Evolutionary conservation across 1,284 basidiomycete genomes (phyloP).

Genomic region (Apiotrichum veenhuisii): DNA sequence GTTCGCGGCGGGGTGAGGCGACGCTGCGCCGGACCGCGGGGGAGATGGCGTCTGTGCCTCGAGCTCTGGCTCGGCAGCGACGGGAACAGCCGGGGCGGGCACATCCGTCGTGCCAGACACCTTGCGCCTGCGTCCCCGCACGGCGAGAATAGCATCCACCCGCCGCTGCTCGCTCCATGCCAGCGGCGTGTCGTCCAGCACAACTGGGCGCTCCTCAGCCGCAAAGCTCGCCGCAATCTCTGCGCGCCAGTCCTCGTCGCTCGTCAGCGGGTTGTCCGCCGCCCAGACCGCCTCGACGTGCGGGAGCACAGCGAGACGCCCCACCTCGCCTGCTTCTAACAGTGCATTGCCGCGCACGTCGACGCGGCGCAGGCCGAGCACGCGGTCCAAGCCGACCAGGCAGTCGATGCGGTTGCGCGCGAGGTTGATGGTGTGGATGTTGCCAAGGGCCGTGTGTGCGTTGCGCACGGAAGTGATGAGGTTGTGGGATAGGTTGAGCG

Average conservation of each 20-base stretch:
- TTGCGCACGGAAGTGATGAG: conserved; percentile 93
- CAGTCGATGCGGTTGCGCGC: conserved; percentile 84
- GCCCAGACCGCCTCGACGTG: conserved; percentile 73
- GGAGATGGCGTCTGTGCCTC: not conserved
- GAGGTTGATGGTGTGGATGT: conserved; percentile 70
- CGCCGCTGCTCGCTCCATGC: conserved; percentile 63
- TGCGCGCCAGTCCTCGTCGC: conserved; percentile 62
- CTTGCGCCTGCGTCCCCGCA: not conserved
- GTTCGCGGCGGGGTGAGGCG: not conserved
- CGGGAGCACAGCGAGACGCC: conserved; percentile 73
- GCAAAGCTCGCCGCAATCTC: conserved; percentile 77
- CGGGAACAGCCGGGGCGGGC: not conserved
- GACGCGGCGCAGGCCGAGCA: conserved; percentile 73
- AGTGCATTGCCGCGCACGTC: conserved; percentile 82
- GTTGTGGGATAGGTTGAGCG: conserved; percentile 88
- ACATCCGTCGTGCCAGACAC: not conserved
- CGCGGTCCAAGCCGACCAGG: conserved; percentile 85
- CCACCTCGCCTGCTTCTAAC: conserved; percentile 78
- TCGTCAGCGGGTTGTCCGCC: conserved; percentile 62
- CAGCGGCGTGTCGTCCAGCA: conserved; percentile 69
- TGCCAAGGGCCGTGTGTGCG: conserved; percentile 76
- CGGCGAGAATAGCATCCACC: conserved; percentile 7
- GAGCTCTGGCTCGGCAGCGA: not conserved
- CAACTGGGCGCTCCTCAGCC: conserved; percentile 64
- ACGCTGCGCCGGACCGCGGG: not conserved